Base-by-base conservation (phyloP, 2,329 filamentous ascomycete genomes). In the Hawksworthiomyces lignivorus region DNA sequence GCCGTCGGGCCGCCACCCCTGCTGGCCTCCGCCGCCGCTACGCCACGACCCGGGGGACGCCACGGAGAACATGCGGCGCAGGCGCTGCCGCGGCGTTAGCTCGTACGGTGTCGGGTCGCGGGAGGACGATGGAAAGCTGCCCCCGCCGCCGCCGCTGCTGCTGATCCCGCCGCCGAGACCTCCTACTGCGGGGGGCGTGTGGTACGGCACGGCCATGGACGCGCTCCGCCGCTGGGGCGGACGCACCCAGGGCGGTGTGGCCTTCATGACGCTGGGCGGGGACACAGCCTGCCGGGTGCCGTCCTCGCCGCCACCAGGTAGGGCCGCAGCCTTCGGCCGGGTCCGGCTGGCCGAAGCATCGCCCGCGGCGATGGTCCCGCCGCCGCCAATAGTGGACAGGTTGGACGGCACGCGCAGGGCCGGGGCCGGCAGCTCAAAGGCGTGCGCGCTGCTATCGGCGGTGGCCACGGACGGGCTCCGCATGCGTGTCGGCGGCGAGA, bases 391-490 rank as follows among this genome's bases (percentile, higher is more conserved):
- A n/a, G n/a, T n/a, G n/a, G n/a, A n/a, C n/a, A n/a, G n/a, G n/a
- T 53, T 50, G 2, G 63, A 59, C 9, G 63, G 59, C 12, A 67
- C 58, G 22, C 58, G 59, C 28, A 79, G 63, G 0, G 75, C 75
- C 3, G 75, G 75, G 6, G 56, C 72, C 0, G 75, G 75, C 11
- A 79, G 61, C 50, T 70, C 69, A 44, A 78, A 76, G 2, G 62
- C 58, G 26, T 61, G 45, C 1, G 40, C 37, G 33, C 39, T 35
- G n/a, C 43, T 34, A n/a, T n/a, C n/a, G n/a, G n/a, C n/a, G 7
- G 48, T 50, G 24, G 45, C 41, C 4, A 43, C 37, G 3, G 47
- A 49, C n/a, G 43, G 27, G 37, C 39, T 49, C 49, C 50, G 44
- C 45, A 44, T 22, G 7, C 61, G 63, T 1, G 70, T 65, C 1